A percentile compares a stretch with the other conserved stretches of the same genome.
These are phyloP conservation scores for Globisporangium cystogenes DNA, from an alignment of 352 stramenopile genomes.

Conservation along the genomic window DNA sequence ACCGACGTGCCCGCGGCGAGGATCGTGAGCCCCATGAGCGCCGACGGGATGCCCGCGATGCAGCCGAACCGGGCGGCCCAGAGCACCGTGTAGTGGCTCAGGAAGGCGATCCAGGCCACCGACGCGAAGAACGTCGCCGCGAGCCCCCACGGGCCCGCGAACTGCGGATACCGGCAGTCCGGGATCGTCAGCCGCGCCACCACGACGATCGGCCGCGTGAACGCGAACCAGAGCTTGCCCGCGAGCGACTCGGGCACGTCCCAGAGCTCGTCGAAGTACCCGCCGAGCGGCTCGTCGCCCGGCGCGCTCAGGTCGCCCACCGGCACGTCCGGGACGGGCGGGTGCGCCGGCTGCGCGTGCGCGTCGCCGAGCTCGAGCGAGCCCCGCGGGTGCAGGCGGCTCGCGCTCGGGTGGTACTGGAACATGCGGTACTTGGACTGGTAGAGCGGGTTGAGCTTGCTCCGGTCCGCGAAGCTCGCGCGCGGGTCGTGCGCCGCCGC, in stretches of 20 bases:
- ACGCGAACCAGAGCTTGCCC: slow-evolving; percentile 51
- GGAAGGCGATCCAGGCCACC: slow-evolving; percentile 68
- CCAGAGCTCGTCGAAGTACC: slow-evolving; percentile 61
- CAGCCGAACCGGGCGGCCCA: slow-evolving; percentile 61
- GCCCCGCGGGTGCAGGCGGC: slow-evolving; percentile 11
- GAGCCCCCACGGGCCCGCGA: slow-evolving; percentile 39
- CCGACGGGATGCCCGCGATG: slow-evolving; percentile 59
- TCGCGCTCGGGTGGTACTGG: slow-evolving; percentile 38
- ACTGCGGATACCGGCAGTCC: slow-evolving; percentile 57
- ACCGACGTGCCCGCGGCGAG: slow-evolving; percentile 71
- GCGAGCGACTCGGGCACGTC: slow-evolving; percentile 29
- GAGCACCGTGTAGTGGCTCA: slow-evolving; percentile 64
- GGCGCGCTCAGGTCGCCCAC: slow-evolving; percentile 2
- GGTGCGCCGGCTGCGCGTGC: too few species aligned
- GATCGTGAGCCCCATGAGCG: slow-evolving; percentile 77
- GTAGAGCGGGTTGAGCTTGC: slow-evolving; percentile 41
- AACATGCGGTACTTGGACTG: slow-evolving; percentile 73
- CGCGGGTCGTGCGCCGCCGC: slow-evolving; percentile 6
- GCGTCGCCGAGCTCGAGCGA: slow-evolving; percentile 3
- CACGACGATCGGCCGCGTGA: slow-evolving; percentile 64
- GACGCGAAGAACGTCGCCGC: slow-evolving; percentile 55
- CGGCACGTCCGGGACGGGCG: background rate
- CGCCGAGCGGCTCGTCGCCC: slow-evolving; percentile 24
- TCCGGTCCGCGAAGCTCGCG: slow-evolving; percentile 28
- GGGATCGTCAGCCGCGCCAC: slow-evolving; percentile 66